Evolutionary conservation across 202 grass and related monocot species (phyloP).

Genomic region (Dendrocalamus latiflorus): DNA sequence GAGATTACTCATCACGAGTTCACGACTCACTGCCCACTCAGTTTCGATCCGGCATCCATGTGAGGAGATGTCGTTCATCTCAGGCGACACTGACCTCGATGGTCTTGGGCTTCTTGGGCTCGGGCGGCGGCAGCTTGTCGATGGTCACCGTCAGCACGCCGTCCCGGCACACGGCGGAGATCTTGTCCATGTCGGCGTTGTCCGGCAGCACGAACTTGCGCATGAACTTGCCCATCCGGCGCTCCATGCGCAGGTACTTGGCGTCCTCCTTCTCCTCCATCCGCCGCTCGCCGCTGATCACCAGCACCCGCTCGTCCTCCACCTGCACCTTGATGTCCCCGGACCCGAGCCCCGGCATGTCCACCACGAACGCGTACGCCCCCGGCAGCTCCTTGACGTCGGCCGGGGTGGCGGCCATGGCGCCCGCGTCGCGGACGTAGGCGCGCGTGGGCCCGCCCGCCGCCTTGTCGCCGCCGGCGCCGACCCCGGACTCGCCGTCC

Average conservation of each 20-base stretch:
- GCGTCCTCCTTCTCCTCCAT: constrained; percentile 56
- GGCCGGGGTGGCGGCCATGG: constrained; percentile 78
- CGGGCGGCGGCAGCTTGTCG: constrained; percentile 77
- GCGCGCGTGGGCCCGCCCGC: constrained; percentile 42
- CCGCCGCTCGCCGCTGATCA: constrained; percentile 71
- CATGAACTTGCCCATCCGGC: constrained; percentile 87
- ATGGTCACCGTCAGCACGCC: constrained; percentile 80
- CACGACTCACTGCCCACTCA: neutral
- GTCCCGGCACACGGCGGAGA: constrained; percentile 70
- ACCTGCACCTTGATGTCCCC: constrained; percentile 90
- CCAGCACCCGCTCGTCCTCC: constrained; percentile 70
- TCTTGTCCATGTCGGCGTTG: constrained; percentile 64
- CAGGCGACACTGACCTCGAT: constrained; percentile 87
- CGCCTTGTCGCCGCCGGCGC: constrained; percentile 21
- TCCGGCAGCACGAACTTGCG: constrained; percentile 75
- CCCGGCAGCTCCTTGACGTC: constrained; percentile 73
- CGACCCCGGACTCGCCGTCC: constrained; percentile 36
- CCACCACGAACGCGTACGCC: constrained; percentile 68
- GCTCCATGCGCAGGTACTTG: constrained; percentile 79
- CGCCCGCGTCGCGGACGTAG: constrained; percentile 78
- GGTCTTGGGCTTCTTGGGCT: constrained; percentile 96
- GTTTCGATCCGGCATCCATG: neutral
- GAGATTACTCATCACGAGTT: neutral
- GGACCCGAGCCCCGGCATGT: constrained; percentile 80
- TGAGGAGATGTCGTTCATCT: neutral